These are phyloP conservation scores for Lentinus brumalis DNA, from an alignment of 768 basidiomycete species.

Conservation along the genomic window DNA sequence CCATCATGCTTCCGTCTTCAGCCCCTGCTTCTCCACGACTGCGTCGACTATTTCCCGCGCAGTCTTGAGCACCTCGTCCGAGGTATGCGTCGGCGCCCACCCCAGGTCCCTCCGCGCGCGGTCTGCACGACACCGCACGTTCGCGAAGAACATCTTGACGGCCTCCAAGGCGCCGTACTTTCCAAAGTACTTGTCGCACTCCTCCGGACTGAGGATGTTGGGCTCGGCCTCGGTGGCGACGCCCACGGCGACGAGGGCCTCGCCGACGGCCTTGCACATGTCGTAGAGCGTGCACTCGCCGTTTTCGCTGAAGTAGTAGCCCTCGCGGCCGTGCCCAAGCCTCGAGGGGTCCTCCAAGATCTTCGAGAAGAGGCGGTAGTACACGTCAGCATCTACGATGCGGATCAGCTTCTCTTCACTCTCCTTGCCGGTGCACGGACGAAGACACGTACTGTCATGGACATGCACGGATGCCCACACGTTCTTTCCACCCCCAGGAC, in stretches of 20 bases:
- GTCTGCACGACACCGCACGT: slow-evolving; percentile 26
- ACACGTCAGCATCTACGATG: slow-evolving; percentile 43
- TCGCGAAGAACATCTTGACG: slow-evolving; percentile 5
- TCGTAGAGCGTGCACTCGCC: slow-evolving; percentile 32
- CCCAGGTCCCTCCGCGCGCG: slow-evolving; percentile 42
- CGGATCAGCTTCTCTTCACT: not conserved
- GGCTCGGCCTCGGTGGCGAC: slow-evolving; percentile 35
- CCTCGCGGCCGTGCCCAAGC: slow-evolving; percentile 32
- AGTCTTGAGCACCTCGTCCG: too few relatives aligned
- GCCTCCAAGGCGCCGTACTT: not conserved
- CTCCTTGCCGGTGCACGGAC: too few relatives aligned
- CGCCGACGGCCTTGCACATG: slow-evolving; percentile 37
- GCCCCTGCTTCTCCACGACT: too few relatives aligned
- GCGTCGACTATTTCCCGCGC: too few relatives aligned
- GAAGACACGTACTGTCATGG: slow-evolving; percentile 42
- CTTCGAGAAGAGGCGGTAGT: slow-evolving; percentile 41
- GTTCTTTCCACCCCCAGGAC: slow-evolving; percentile 58
- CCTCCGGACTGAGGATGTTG: slow-evolving; percentile 43
- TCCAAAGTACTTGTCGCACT: slow-evolving; percentile 42
- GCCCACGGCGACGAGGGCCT: slow-evolving; percentile 31
- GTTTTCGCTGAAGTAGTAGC: slow-evolving; percentile 35
- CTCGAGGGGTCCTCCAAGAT: slow-evolving; percentile 29
- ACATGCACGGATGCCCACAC: slow-evolving; percentile 59
- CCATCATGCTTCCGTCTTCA: too few relatives aligned
- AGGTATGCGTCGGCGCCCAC: slow-evolving; percentile 43